Base-by-base conservation (phyloP, 331 rosid genomes). In the Spiraea crenata region DNA sequence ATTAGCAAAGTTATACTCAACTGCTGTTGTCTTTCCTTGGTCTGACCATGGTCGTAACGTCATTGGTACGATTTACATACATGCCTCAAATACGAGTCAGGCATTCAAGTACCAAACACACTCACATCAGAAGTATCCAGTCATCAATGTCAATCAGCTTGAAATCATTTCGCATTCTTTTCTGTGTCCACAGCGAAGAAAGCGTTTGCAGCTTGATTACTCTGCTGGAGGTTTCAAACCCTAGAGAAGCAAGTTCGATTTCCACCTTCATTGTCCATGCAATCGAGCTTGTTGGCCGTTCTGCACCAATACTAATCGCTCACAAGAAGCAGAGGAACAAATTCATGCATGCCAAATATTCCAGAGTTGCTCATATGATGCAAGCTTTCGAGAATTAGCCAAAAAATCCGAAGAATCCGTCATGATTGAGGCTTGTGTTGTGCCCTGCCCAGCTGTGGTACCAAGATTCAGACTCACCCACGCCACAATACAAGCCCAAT, bases 311-410 rank as follows among this genome's bases (percentile, higher is more conserved):
- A 17, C 71, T 88, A 13, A 58, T 81, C 40, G 85, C 83, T 1
- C 68, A 75, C 52, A 64, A 74, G 48, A 52, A 48, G 16, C 31
- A 51, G 0, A 68, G 50, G 4, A 74, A 45, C 13, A 75, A 38
- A 57, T 64, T 47, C 31, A 40, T 61, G 60, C 72, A 64, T 0
- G 63, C 74, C 67, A 0, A n/a, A 7, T 59, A 62, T 14, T 79
- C 77, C 71, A 69, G 77, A 4, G 9, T 86, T 2, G 63, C 69
- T 12, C 80, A 69, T 20, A 82, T 87, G 68, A 68, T 83, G 74
- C 82, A 42, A 5, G 89, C 92, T 4, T 85, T 89, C 1, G 63
- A 50, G 44, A 85, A 87, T 14, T 87, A 89, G 77, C 20, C 82
- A 1, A 4, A 9, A 11, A 76, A 55, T 71, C 89, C 0, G 5